Evolutionary conservation across 1,139 yeast genomes (phyloP).

Genomic region (Pichia sp.): DNA sequence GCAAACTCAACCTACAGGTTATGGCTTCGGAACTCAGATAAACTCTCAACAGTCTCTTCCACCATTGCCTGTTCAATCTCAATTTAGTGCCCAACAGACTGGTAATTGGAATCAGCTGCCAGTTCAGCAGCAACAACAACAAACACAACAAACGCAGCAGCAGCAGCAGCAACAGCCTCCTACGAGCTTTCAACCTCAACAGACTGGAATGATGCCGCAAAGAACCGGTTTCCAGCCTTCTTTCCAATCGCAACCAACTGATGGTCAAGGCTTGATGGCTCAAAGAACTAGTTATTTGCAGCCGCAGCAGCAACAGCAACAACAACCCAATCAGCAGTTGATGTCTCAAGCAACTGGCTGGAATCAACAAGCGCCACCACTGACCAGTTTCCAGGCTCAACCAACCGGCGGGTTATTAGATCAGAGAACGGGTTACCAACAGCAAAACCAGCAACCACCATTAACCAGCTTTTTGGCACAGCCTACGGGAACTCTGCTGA

Average conservation of each 20-base stretch:
- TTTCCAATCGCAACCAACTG: conserved; percentile 28
- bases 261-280: conserved; percentile 23
- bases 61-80: conserved; percentile 11
- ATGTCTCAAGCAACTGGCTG: conserved; percentile 30
- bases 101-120: conserved; percentile 9
- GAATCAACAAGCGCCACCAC: conserved; percentile 21
- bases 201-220: conserved; percentile 36
- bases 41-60: conserved; percentile 15
- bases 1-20: conserved; percentile 31
- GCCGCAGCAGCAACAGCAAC: conserved; percentile 17
- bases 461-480: conserved; percentile 27
- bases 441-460: conserved; percentile 25
- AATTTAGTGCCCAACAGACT: conserved; percentile 25
- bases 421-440: conserved; percentile 22
- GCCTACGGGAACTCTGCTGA: conserved; percentile 27
- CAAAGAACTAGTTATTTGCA: conserved; percentile 32
- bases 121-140: not conserved
- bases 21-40: conserved; percentile 25
- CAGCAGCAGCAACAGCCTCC: not conserved
- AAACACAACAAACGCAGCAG: too few relatives aligned
- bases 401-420: conserved; percentile 20
- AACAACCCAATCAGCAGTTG: conserved; percentile 16
- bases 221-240: conserved; percentile 36
- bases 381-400: conserved; percentile 17
- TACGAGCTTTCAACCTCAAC: conserved; percentile 33